phyloP scores from a whole-genome alignment of 495 filamentous ascomycete species.

The Penicillium canariense region DNA sequence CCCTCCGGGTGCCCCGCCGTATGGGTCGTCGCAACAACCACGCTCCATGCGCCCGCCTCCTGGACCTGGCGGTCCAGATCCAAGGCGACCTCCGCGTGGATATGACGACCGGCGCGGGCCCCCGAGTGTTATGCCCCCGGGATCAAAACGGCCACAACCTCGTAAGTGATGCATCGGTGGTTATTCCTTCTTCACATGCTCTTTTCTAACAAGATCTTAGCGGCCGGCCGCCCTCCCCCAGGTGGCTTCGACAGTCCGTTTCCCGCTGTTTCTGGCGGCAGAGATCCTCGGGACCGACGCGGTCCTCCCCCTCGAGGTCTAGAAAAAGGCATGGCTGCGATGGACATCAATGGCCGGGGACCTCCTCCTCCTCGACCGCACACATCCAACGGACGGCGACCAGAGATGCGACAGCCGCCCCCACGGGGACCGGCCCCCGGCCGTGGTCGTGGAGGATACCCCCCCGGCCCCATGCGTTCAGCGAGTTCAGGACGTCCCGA shows the following conservation, averaged over 20 bases:
- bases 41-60: conserved; percentile 31
- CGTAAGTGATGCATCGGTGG: conserved; percentile 26
- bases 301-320: conserved; percentile 34
- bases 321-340: conserved; percentile 53
- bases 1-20: conserved; percentile 46
- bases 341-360: conserved; percentile 53
- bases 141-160: conserved; percentile 30
- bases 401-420: conserved; percentile 30
- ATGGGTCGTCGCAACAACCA: conserved; percentile 40
- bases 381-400: conserved; percentile 35
- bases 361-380: conserved; percentile 38
- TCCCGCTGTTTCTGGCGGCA: conserved; percentile 53
- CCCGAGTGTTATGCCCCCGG: conserved; percentile 25
- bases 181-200: not conserved
- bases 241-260: conserved; percentile 68
- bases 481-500: conserved; percentile 29
- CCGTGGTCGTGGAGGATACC: conserved; percentile 23
- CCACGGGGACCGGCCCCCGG: conserved; percentile 26
- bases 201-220: conserved; percentile 17
- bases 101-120: conserved; percentile 29
- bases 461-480: conserved; percentile 25
- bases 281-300: conserved; percentile 25
- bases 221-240: conserved; percentile 32
- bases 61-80: conserved; percentile 41
- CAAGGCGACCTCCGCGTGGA: conserved; percentile 40